Percentiles rank a stretch among this genome's conserved stretches.
Evolutionary conservation across 441 rosid species (phyloP).

Genomic region (Arabidopsis lyrata): DNA sequence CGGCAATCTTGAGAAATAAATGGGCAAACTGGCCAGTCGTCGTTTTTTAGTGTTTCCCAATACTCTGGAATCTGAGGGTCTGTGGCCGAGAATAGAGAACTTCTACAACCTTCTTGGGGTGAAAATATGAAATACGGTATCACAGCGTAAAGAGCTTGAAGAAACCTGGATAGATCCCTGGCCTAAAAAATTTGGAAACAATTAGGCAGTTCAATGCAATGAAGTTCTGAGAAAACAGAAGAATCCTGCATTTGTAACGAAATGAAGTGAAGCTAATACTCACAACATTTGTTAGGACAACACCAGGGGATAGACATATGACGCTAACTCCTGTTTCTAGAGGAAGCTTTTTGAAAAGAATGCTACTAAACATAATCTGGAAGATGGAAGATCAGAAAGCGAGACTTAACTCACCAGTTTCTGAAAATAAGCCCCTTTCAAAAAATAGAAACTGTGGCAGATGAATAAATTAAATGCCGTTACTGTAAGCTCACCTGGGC

Average conservation of each 20-base stretch:
- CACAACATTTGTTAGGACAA: constrained; percentile 93
- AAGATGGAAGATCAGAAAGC: constrained; percentile 39
- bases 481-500: constrained; percentile 75
- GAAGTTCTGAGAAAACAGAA: constrained; percentile 22
- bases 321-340: constrained; percentile 90
- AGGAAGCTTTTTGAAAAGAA: constrained; percentile 85
- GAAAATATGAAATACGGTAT: constrained; percentile 91
- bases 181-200: constrained; percentile 60
- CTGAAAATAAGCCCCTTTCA: constrained; percentile 7
- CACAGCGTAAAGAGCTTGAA: constrained; percentile 80
- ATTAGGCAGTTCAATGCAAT: background rate
- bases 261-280: constrained; percentile 50
- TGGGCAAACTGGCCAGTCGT: constrained; percentile 93
- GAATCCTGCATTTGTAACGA: constrained; percentile 15
- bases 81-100: constrained; percentile 89
- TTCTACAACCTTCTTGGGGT: constrained; percentile 94
- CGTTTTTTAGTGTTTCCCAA: constrained; percentile 78
- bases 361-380: constrained; percentile 95
- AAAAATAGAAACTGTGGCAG: background rate
- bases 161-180: constrained; percentile 84
- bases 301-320: constrained; percentile 88
- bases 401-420: constrained; percentile 32
- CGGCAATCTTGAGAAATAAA: constrained; percentile 93
- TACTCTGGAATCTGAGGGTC: constrained; percentile 95
- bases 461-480: background rate